Conservation (phyloP, 371 early-diverging fungal species). For the Phascolomyces articulosus region DNA sequence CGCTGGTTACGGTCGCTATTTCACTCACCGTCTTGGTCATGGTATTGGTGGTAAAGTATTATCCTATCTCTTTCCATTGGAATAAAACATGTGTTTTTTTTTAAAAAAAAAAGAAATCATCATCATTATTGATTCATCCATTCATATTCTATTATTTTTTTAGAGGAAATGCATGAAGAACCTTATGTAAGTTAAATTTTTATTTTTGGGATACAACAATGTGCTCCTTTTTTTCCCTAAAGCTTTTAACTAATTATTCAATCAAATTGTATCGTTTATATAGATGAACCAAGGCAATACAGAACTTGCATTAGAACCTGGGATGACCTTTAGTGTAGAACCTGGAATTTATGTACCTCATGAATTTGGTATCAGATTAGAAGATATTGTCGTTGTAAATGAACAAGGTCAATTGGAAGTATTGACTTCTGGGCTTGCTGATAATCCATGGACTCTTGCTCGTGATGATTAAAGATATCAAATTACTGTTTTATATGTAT, state of each 20-base stretch:
- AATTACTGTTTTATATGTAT: no score
- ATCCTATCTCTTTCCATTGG: no score
- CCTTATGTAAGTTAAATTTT: conserved; percentile 46
- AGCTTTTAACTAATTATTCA: neutral
- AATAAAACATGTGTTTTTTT: no score
- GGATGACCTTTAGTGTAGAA: conserved; percentile 65
- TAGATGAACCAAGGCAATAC: conserved; percentile 56
- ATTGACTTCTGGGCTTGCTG: conserved; percentile 52
- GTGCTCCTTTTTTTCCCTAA: no score
- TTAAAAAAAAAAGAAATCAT: no score
- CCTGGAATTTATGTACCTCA: conserved; percentile 59
- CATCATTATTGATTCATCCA: no score
- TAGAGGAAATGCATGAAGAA: conserved; percentile 60
- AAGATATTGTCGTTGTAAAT: conserved; percentile 64
- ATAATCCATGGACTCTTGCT: conserved; percentile 46
- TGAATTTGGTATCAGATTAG: conserved; percentile 59
- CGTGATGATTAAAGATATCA: neutral
- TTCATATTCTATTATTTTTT: no score
- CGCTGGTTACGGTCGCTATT: conserved; percentile 49
- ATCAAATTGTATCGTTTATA: neutral
- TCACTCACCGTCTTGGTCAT: conserved; percentile 65
- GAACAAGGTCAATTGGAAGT: conserved; percentile 50
- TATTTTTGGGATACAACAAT: neutral
- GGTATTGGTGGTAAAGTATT: conserved; percentile 45
- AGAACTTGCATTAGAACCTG: conserved; percentile 38